Percentiles rank a stretch among this genome's conserved stretches.
Conservation (phyloP, 2,329 filamentous ascomycete genomes). For the Aureobasidium leucospermi region DNA sequence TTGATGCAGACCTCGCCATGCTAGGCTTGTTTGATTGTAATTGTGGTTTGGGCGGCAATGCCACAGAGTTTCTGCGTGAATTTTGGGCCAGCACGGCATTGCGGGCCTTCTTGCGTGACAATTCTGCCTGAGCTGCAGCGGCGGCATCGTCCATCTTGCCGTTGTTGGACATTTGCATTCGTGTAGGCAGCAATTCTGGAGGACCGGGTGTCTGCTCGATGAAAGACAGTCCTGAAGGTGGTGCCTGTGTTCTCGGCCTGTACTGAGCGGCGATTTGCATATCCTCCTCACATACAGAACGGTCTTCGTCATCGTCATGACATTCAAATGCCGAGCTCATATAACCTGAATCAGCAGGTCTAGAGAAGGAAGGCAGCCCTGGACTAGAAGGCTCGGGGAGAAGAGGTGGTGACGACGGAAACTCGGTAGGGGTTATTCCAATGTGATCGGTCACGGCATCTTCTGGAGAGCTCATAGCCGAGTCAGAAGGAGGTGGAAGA, state of each 20-base stretch:
- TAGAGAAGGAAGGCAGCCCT: slow-evolving; percentile 40
- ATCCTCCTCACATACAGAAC: slow-evolving; percentile 32
- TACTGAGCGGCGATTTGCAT: slow-evolving; percentile 29
- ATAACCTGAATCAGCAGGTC: slow-evolving; percentile 63
- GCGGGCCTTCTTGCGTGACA: slow-evolving; percentile 15
- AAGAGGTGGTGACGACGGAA: slow-evolving; percentile 85
- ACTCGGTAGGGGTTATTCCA: slow-evolving; percentile 50
- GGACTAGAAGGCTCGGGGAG: slow-evolving; percentile 77
- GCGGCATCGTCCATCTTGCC: slow-evolving; percentile 5
- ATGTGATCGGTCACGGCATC: slow-evolving; percentile 42
- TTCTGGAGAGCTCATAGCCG: slow-evolving; percentile 38
- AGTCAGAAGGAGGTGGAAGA: slow-evolving; percentile 30
- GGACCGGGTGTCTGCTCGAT: slow-evolving; percentile 34
- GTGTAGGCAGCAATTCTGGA: slow-evolving; percentile 34
- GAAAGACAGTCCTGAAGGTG: slow-evolving; percentile 22
- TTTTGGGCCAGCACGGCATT: slow-evolving; percentile 17
- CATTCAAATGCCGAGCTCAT: slow-evolving; percentile 68
- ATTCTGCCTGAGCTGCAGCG: slow-evolving; percentile 7
- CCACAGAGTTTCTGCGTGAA: slow-evolving; percentile 28
- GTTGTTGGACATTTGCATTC: slow-evolving; percentile 15
- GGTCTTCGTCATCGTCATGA: slow-evolving; percentile 49
- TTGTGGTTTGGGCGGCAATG: slow-evolving; percentile 24
- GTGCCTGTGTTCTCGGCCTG: slow-evolving; percentile 18
- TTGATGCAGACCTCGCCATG: slow-evolving; percentile 7
- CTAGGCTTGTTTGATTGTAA: slow-evolving; percentile 1